These are phyloP conservation scores for Entomortierella lignicola DNA, from an alignment of 192 early-diverging fungal genomes.

Conservation along the genomic window DNA sequence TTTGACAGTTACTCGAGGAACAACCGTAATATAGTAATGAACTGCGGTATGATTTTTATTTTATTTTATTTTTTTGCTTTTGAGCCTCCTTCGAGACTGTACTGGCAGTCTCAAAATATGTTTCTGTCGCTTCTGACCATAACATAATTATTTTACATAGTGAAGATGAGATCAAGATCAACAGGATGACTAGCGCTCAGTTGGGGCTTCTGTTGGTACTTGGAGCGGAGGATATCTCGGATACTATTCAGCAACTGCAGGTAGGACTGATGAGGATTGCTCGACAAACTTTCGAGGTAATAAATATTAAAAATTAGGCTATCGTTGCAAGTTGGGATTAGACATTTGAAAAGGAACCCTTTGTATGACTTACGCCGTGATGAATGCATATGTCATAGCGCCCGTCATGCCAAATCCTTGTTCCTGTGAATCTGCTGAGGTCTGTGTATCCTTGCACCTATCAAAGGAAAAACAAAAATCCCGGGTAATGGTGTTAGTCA, in stretches of 20 bases:
- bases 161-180: constrained; percentile 47
- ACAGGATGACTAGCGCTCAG: constrained; percentile 61
- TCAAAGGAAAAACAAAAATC: constrained; percentile 6
- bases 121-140: neutral
- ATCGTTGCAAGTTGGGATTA: no score
- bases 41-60: neutral
- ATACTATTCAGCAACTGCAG: constrained; percentile 75
- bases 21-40: neutral
- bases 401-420: constrained; percentile 69
- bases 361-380: constrained; percentile 55
- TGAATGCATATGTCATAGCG: constrained; percentile 82
- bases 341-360: no score
- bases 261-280: constrained; percentile 75
- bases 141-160: constrained; percentile 23
- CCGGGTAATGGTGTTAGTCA: neutral
- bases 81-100: no score
- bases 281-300: constrained; percentile 52
- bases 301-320: constrained; percentile 28
- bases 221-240: constrained; percentile 68
- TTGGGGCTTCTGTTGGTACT: constrained; percentile 86
- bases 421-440: constrained; percentile 80
- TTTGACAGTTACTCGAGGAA: neutral
- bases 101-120: neutral
- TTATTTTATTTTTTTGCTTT: constrained; percentile 6
- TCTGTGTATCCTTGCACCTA: constrained; percentile 84